These are phyloP conservation scores for Volutella citrinella DNA, from an alignment of 2,329 filamentous ascomycete genomes.

Conservation along the genomic window DNA sequence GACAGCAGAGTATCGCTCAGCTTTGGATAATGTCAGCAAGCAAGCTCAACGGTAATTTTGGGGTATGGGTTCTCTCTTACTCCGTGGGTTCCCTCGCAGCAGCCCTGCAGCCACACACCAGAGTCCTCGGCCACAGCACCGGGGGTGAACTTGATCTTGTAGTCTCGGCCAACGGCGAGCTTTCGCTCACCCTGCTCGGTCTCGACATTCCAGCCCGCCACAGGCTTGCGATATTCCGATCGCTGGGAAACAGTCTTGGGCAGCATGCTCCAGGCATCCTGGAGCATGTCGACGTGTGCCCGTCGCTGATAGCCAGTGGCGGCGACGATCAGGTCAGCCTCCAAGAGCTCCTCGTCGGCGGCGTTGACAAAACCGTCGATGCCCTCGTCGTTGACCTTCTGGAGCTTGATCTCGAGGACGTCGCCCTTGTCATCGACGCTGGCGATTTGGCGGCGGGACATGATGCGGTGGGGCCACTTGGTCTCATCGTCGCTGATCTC, in stretches of 20 bases:
- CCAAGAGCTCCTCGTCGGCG: conserved; percentile 56
- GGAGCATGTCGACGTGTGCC: conserved; percentile 74
- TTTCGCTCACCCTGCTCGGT: conserved; percentile 39
- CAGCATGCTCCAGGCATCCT: conserved; percentile 62
- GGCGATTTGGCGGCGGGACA: conserved; percentile 64
- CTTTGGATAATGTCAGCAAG: conserved; percentile 42
- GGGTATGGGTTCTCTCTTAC: conserved; percentile 59
- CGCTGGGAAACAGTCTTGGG: conserved; percentile 42
- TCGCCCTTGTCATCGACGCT: conserved; percentile 53
- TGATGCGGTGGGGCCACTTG: conserved; percentile 79
- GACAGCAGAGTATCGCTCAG: conserved; percentile 80
- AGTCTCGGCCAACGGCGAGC: conserved; percentile 73
- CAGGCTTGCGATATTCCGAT: conserved; percentile 30
- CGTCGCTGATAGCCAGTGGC: conserved; percentile 84
- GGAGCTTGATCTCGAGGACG: conserved; percentile 59
- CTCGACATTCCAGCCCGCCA: conserved; percentile 40
- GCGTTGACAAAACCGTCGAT: conserved; percentile 38
- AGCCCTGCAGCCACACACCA: conserved; percentile 90
- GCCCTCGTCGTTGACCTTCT: conserved; percentile 39
- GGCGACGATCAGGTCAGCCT: conserved; percentile 78
- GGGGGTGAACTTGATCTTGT: conserved; percentile 68
- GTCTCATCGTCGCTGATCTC: conserved; percentile 64
- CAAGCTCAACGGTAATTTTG: no score
- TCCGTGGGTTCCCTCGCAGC: conserved; percentile 88
- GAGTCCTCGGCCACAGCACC: conserved; percentile 68